Percentiles rank a stretch among this genome's conserved stretches.
Conservation (phyloP, 371 early-diverging fungal genomes). For the Syncephalastrum racemosum region DNA sequence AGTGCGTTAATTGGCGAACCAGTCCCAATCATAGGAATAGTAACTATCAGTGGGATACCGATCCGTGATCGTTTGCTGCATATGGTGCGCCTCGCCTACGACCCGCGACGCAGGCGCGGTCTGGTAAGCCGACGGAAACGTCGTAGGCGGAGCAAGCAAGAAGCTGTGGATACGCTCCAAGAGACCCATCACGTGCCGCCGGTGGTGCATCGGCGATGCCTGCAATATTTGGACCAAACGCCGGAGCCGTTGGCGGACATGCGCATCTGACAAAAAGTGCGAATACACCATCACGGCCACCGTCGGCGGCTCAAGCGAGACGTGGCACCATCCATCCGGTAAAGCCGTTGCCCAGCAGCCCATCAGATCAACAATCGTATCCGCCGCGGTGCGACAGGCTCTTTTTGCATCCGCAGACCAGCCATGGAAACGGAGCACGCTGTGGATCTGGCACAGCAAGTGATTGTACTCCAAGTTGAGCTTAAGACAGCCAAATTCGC, state of each 20-base stretch:
- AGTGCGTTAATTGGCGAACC: too few species aligned
- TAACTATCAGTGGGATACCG: too few species aligned
- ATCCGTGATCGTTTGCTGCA: too few species aligned
- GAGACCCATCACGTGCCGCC: slow-evolving; percentile 26
- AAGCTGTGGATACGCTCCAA: slow-evolving; percentile 18
- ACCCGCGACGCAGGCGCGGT: too few species aligned
- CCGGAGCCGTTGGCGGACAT: slow-evolving; percentile 13
- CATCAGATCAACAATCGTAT: slow-evolving; percentile 31
- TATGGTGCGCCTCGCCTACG: too few species aligned
- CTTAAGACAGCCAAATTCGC: slow-evolving; percentile 45
- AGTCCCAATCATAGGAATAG: too few species aligned
- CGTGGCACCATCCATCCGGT: slow-evolving; percentile 43
- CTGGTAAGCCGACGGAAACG: too few species aligned
- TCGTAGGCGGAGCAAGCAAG: too few species aligned
- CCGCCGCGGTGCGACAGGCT: slow-evolving; percentile 28
- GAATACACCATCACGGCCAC: slow-evolving; percentile 29
- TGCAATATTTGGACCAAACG: slow-evolving; percentile 21
- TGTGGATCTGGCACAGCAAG: slow-evolving; percentile 37
- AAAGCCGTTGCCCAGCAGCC: slow-evolving; percentile 32
- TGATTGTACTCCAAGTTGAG: slow-evolving; percentile 45
- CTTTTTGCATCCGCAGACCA: slow-evolving; percentile 14
- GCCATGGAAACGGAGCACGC: slow-evolving; percentile 27
- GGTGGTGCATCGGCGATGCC: slow-evolving; percentile 34
- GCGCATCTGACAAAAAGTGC: slow-evolving; percentile 17
- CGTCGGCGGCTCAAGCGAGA: slow-evolving; percentile 40